phyloP scores from a whole-genome alignment of 2,329 filamentous ascomycete species.

The Fusarium azukiicola region DNA sequence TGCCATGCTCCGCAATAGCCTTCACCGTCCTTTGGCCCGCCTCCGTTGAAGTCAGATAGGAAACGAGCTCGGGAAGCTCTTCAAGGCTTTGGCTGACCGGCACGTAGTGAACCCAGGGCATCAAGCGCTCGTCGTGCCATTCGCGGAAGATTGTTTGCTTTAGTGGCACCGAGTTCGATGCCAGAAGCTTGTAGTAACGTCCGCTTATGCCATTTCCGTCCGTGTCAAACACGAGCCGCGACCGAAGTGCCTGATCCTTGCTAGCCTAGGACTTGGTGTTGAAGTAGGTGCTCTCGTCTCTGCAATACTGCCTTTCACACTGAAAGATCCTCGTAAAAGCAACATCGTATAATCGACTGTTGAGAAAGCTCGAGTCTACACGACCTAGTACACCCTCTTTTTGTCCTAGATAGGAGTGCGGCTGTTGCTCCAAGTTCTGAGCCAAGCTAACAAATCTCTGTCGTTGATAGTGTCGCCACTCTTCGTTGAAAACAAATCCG shows the following conservation, averaged over 20 bases:
- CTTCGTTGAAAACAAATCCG: slow-evolving; percentile 59
- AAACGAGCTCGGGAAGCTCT: slow-evolving; percentile 74
- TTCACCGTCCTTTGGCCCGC: slow-evolving; percentile 71
- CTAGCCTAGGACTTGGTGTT: slow-evolving; percentile 56
- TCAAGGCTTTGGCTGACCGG: slow-evolving; percentile 72
- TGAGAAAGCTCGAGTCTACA: slow-evolving; percentile 58
- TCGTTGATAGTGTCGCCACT: slow-evolving; percentile 70
- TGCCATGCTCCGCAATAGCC: slow-evolving; percentile 75
- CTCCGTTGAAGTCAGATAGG: slow-evolving; percentile 67
- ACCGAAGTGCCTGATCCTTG: slow-evolving; percentile 61
- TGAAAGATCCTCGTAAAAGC: slow-evolving; percentile 70
- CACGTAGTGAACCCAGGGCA: slow-evolving; percentile 78
- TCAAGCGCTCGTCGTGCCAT: slow-evolving; percentile 78
- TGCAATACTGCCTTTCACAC: slow-evolving; percentile 63
- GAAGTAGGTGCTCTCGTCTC: slow-evolving; percentile 60
- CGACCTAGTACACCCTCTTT: slow-evolving; percentile 40
- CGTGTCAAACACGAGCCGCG: slow-evolving; percentile 71
- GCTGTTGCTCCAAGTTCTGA: slow-evolving; percentile 55
- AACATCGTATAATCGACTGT: slow-evolving; percentile 66
- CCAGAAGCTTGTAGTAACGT: slow-evolving; percentile 73
- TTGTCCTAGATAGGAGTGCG: slow-evolving; percentile 60
- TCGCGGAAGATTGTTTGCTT: slow-evolving; percentile 76
- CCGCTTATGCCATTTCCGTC: slow-evolving; percentile 79
- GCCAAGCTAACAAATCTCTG: slow-evolving; percentile 68
- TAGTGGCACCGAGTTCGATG: slow-evolving; percentile 69